phyloP scores from a whole-genome alignment of 176 grass and related monocot species.

The Avena insularis region DNA sequence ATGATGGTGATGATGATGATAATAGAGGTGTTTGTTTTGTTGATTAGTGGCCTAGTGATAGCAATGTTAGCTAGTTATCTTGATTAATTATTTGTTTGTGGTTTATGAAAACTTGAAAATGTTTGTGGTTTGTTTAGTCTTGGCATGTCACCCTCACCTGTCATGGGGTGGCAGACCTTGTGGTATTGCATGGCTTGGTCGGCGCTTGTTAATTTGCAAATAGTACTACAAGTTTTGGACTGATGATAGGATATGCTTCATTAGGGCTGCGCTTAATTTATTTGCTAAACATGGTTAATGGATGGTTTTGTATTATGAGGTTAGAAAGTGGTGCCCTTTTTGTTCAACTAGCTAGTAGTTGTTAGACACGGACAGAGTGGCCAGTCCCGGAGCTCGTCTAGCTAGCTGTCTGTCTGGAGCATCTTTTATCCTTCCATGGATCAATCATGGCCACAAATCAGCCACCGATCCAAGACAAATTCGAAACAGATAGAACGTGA shows the following conservation, averaged over 20 bases:
- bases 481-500: not conserved
- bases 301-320: not conserved
- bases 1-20: not conserved
- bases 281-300: not conserved
- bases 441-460: constrained; percentile 34
- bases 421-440: not conserved
- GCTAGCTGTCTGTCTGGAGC: constrained; percentile 7
- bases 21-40: constrained; percentile 30
- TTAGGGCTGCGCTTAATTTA: not conserved
- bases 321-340: not conserved
- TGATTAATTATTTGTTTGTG: not conserved
- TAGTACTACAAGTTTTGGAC: not conserved
- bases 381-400: not conserved
- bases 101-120: too few relatives aligned
- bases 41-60: constrained; percentile 37
- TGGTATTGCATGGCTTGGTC: constrained; percentile 6
- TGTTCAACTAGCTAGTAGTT: not conserved
- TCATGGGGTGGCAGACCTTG: constrained; percentile 14
- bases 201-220: not conserved
- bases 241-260: not conserved
- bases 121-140: too few relatives aligned
- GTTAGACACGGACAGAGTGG: constrained; percentile 25
- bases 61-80: not conserved
- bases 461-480: not conserved
- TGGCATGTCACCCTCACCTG: not conserved